Evolutionary conservation across 2,329 filamentous ascomycete genomes (phyloP).

Genomic region (Aurifilum marmelostoma): DNA sequence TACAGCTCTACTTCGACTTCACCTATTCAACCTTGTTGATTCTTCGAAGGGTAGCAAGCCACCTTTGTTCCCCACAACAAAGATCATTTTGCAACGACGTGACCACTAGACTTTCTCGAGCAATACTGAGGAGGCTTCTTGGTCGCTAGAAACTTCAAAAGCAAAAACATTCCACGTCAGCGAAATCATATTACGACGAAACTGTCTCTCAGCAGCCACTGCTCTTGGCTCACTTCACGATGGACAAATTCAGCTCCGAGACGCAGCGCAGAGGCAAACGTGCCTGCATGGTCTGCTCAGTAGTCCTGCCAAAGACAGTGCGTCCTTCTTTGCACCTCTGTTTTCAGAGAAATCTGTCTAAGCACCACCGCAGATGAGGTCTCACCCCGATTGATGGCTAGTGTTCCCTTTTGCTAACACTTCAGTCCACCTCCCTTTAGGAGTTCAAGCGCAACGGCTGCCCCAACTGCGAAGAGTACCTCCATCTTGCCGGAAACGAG

Average conservation of each 20-base stretch:
- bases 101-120: background rate
- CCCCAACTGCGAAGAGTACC: slow-evolving; percentile 94
- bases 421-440: slow-evolving; percentile 45
- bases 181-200: background rate
- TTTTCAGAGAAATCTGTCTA: too few relatives aligned
- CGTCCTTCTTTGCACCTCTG: slow-evolving; percentile 38
- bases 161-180: too few relatives aligned
- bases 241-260: slow-evolving; percentile 21
- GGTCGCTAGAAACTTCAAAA: background rate
- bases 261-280: slow-evolving; percentile 80
- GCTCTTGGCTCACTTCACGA: background rate
- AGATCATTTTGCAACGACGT: background rate
- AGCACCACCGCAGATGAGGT: background rate
- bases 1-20: background rate
- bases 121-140: background rate
- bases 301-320: slow-evolving; percentile 82
- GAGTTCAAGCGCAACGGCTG: slow-evolving; percentile 87
- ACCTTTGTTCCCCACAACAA: background rate
- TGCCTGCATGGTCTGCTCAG: slow-evolving; percentile 98
- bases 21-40: background rate
- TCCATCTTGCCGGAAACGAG: slow-evolving; percentile 76
- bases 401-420: slow-evolving; percentile 30
- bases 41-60: background rate
- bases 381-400: too few relatives aligned
- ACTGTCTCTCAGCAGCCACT: background rate